Base-by-base conservation (phyloP, 2,329 filamentous ascomycete species). In the Aspergillus carbonarius region DNA sequence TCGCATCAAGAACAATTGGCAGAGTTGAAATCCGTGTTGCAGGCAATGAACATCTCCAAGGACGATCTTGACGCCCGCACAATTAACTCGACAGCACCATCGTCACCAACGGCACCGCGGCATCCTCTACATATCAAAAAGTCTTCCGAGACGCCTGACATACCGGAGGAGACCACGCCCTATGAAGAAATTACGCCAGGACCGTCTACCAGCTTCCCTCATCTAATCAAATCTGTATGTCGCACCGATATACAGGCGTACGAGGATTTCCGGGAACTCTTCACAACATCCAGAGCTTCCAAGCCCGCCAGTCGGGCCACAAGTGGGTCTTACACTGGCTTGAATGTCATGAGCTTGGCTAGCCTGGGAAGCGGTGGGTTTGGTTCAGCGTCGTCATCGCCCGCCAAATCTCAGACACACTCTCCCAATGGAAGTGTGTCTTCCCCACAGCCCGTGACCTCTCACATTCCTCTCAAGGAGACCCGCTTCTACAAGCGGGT, bases 401-500 rank as follows among this genome's bases (percentile, higher is more conserved):
- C 80, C 4, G 78, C 81, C 1, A 82, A 86, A 83, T 57, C 87
- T 78, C 62, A 87, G 80, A 5, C 84, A 81, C 47, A 83, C 82
- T 65, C 88, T 79, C 52, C 81, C 74, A 73, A 71, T 65, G 73
- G 72, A 23, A 73, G 70, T 53, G 55, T 69, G 17, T 71, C 72
- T 15, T 78, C 79, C 5, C 76, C 74, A n/a, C 67, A 81, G 25
- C 76, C 76, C 3, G 72, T 75, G 5, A 74, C 76, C 12, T 79
- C 76, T 35, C 72, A 74, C 57, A 67, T 72, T 3, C 86, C 88
- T 4, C 78, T 99, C 40, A 96, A 95, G 70, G 95, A 98, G 57
- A 91, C 90, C 27, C 91, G 90, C 64, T 99, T 98, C 72, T 99
- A 93, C 79, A 98, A 98, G 78, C 88, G 95, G 48, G 88, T 88